Evolutionary conservation across 2,329 filamentous ascomycete genomes (phyloP).

Genomic region (Talaromyces albobiverticillius): DNA sequence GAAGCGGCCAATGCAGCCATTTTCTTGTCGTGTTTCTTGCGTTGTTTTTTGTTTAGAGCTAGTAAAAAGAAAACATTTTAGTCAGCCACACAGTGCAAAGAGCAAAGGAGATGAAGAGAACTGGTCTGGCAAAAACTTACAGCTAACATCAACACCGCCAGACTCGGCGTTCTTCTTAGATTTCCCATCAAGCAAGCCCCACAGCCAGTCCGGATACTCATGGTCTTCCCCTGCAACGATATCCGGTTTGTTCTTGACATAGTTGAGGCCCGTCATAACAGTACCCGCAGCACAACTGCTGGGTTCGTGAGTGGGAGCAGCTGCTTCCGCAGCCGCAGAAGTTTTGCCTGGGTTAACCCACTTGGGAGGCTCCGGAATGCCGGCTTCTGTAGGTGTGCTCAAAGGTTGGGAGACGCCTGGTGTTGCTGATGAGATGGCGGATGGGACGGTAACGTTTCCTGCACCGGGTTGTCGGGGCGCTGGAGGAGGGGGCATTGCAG

Average conservation of each 20-base stretch:
- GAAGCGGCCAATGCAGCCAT: constrained; percentile 39
- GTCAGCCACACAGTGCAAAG: constrained; percentile 16
- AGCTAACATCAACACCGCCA: constrained; percentile 38
- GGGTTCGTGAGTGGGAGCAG: constrained; percentile 26
- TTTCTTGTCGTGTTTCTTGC: constrained; percentile 46
- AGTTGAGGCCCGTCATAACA: constrained; percentile 42
- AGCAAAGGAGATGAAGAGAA: constrained; percentile 1
- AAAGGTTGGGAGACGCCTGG: constrained; percentile 40
- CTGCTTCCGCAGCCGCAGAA: constrained; percentile 26
- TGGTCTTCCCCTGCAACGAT: constrained; percentile 44
- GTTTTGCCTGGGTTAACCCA: constrained; percentile 19
- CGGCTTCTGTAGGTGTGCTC: constrained; percentile 35
- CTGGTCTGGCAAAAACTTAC: constrained; percentile 26
- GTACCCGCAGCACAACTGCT: constrained; percentile 42
- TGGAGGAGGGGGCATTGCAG: constrained; percentile 25
- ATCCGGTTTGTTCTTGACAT: constrained; percentile 47
- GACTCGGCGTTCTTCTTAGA: constrained; percentile 30
- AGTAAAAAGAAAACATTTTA: neutral
- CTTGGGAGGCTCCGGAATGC: constrained; percentile 14
- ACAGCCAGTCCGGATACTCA: constrained; percentile 50
- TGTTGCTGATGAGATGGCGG: constrained; percentile 38
- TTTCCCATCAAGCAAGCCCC: constrained; percentile 40
- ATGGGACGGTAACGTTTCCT: constrained; percentile 27
- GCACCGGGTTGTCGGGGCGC: constrained; percentile 31
- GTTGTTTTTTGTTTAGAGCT: constrained; percentile 49